Percentiles rank a stretch among this genome's conserved stretches.
Conservation (phyloP, 2,329 filamentous ascomycete genomes). For the Aspergillus carbonarius region DNA sequence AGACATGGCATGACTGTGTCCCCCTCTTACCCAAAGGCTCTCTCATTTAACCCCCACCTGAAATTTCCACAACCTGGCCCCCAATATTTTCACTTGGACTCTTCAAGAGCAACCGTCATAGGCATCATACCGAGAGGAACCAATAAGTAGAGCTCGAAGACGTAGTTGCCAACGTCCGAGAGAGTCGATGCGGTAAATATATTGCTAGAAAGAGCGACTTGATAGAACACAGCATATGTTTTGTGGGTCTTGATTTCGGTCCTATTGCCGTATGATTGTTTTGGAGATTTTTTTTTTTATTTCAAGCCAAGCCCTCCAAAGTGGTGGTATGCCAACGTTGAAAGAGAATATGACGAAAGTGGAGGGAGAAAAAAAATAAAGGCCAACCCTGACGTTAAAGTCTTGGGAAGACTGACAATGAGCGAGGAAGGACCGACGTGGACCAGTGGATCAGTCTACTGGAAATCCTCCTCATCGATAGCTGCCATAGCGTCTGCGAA, state of each 20-base stretch:
- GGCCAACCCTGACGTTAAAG: neutral
- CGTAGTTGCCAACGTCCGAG: neutral
- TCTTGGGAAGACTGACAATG: neutral
- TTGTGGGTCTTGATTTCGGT: neutral
- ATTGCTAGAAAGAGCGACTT: slow-evolving; percentile 5
- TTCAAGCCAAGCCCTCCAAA: neutral
- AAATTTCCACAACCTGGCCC: neutral
- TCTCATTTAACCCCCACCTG: neutral
- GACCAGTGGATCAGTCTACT: neutral
- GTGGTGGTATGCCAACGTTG: neutral
- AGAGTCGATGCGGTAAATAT: neutral
- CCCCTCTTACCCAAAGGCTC: neutral
- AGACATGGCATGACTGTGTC: neutral
- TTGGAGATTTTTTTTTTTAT: neutral
- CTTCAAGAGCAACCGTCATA: neutral
- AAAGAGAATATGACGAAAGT: neutral
- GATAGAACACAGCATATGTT: neutral
- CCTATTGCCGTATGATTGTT: neutral
- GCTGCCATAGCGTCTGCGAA: slow-evolving; percentile 34
- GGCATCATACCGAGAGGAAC: neutral
- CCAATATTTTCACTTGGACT: neutral
- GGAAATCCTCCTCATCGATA: slow-evolving; percentile 26
- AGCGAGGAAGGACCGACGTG: neutral
- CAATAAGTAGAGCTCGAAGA: neutral
- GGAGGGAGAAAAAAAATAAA: neutral